Evolutionary conservation across 345 rosid genomes (phyloP), one percentile per base, ranked within the genome.

Genomic region (Melastoma malabathricum): DNA sequence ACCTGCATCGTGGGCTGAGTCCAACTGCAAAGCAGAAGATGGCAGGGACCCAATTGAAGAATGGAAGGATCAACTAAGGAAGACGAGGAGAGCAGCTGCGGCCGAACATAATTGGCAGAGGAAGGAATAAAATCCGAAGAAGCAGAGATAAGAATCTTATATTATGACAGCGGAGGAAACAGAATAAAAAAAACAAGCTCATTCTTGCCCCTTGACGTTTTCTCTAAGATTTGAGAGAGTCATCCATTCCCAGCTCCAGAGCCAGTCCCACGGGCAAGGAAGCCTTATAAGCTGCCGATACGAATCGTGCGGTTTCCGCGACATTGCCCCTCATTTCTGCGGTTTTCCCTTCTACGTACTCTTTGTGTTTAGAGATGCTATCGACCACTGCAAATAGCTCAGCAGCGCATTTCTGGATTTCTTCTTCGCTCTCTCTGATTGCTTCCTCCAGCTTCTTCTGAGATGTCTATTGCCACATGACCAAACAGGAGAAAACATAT

Each of bases 361-460:
- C 86, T 60, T 89, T 86, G 65, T 72, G 75, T 59, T 74, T 77
- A 3, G 89, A 82, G 20, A 86, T 63, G 13, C 74, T 61, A 75
- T 83, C 96, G 13, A 81, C 72, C 53, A 81, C 31, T 44, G 59
- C 50, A 51, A 83, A 78, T 17, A 89, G 86, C 52, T 83, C 68
- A 2, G 58, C 50, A 4, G 77, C 92, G 4, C 66, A 48, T 51
- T 39, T 60, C 64, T 86, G 84, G 50, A 68, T 75, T 61, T 79
- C 84, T 46, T 78, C 81, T 54, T 86, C 94, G 16, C 65, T 64
- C 65, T 66, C 73, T 60, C 58, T 75, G 17, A 31, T 69, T 29
- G 71, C 68, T 65, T 86, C 94, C 72, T 83, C 72, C 67, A 79
- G 63, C 75, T 78, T 58, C 68, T 55, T 12, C 13, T 76, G 68